phyloP scores from a whole-genome alignment of 1,139 yeast genomes.

The Arxiozyma heterogenica region DNA sequence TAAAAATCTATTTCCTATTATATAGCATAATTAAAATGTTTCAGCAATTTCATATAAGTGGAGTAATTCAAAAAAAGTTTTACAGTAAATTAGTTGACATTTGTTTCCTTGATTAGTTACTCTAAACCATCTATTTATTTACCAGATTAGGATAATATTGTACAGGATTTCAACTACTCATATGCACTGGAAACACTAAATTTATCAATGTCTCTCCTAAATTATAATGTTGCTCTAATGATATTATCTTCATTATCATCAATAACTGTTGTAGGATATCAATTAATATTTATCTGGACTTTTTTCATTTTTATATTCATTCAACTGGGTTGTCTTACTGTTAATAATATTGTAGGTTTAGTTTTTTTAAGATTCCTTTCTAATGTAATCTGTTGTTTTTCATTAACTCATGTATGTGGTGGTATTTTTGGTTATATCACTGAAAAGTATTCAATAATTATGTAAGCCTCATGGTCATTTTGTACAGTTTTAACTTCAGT shows the following conservation, averaged over 20 bases:
- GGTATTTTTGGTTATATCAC: slow-evolving; percentile 45
- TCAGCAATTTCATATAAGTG: slow-evolving; percentile 54
- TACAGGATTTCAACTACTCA: slow-evolving; percentile 13
- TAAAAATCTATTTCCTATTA: slow-evolving; percentile 42
- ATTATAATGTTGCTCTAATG: slow-evolving; percentile 51
- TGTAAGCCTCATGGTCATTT: slow-evolving; percentile 41
- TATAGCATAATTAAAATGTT: slow-evolving; percentile 33
- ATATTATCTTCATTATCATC: slow-evolving; percentile 49
- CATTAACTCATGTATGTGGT: slow-evolving; percentile 52
- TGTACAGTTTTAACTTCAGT: slow-evolving; percentile 54
- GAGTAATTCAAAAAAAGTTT: slow-evolving; percentile 36
- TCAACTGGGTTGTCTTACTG: slow-evolving; percentile 52
- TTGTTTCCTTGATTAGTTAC: slow-evolving; percentile 46
- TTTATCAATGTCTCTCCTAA: slow-evolving; percentile 34
- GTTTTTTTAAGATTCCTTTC: slow-evolving; percentile 44
- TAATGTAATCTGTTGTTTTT: slow-evolving; percentile 49
- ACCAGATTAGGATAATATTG: slow-evolving; percentile 36
- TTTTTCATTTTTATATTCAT: slow-evolving; percentile 47
- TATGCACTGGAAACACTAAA: slow-evolving; percentile 16
- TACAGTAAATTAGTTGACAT: slow-evolving; percentile 36
- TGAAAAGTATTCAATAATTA: slow-evolving; percentile 36
- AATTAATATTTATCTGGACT: slow-evolving; percentile 42
- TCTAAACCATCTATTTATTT: slow-evolving; percentile 55
- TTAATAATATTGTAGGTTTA: slow-evolving; percentile 43
- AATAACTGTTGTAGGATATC: slow-evolving; percentile 44